Percentiles rank a stretch among this genome's conserved stretches.
These are phyloP conservation scores for Lasiosphaeria ovina DNA, from an alignment of 495 filamentous ascomycete species.

Conservation along the genomic window DNA sequence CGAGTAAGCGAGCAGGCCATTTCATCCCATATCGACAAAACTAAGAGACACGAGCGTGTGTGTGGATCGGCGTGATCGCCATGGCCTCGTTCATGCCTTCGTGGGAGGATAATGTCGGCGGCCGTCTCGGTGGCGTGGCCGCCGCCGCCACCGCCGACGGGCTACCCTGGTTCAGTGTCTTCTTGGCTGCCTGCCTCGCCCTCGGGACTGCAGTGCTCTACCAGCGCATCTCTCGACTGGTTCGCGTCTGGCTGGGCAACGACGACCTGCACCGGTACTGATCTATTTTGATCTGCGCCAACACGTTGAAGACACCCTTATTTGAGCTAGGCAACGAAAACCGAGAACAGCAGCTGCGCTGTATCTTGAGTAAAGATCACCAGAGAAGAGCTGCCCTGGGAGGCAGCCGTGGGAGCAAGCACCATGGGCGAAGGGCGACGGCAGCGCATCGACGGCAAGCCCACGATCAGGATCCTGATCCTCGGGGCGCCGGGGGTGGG, in stretches of 20 bases:
- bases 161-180: constrained; percentile 1
- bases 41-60: not conserved
- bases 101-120: not conserved
- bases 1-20: too few species aligned
- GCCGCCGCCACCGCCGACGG: not conserved
- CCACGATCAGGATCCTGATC: constrained; percentile 26
- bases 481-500: constrained; percentile 27
- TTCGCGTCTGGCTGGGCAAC: constrained; percentile 14
- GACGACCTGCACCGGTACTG: constrained; percentile 2
- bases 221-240: constrained; percentile 14
- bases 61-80: not conserved
- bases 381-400: not conserved
- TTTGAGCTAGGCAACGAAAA: not conserved
- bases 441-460: constrained; percentile 1
- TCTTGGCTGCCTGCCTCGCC: constrained; percentile 10
- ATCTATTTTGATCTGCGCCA: not conserved
- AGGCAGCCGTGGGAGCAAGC: too few species aligned
- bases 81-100: constrained; percentile 3
- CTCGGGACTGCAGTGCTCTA: constrained; percentile 4
- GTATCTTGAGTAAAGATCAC: not conserved
- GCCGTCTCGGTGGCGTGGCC: not conserved
- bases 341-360: not conserved
- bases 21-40: too few species aligned
- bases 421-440: too few species aligned
- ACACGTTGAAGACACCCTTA: not conserved